These are phyloP conservation scores for Podaxis mareebaensis DNA, from an alignment of 768 basidiomycete species.

Conservation along the genomic window DNA sequence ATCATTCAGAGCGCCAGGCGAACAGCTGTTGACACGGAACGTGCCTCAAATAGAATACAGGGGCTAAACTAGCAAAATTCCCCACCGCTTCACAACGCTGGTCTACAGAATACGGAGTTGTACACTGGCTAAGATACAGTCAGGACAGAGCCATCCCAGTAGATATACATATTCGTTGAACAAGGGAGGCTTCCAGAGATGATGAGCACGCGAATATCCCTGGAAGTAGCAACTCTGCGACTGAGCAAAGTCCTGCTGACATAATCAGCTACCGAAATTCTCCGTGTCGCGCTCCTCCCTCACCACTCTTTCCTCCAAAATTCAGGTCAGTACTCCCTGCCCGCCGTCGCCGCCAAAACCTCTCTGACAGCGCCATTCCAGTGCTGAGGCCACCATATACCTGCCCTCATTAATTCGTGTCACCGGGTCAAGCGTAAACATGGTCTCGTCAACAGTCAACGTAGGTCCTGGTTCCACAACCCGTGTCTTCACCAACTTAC, in stretches of 20 bases:
- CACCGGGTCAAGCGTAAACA: slow-evolving; percentile 36
- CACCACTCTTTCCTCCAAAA: slow-evolving; percentile 31
- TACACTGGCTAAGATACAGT: not conserved
- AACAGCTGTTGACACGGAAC: slow-evolving; percentile 2
- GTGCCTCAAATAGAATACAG: slow-evolving; percentile 17
- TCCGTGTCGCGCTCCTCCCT: slow-evolving; percentile 32
- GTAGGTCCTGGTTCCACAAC: slow-evolving; percentile 41
- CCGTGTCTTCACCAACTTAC: slow-evolving; percentile 14
- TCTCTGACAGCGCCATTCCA: not conserved
- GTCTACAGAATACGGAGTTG: not conserved
- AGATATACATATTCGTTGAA: not conserved
- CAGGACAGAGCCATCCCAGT: not conserved
- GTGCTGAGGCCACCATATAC: slow-evolving; percentile 26
- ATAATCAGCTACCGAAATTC: slow-evolving; percentile 46
- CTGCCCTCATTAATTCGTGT: slow-evolving; percentile 28
- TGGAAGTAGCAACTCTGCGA: not conserved
- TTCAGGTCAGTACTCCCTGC: slow-evolving; percentile 29
- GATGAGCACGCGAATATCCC: not conserved
- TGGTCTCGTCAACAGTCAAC: slow-evolving; percentile 78
- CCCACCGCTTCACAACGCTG: not conserved
- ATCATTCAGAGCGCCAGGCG: slow-evolving; percentile 3
- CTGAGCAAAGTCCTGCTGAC: slow-evolving; percentile 27
- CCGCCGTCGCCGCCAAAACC: slow-evolving; percentile 2
- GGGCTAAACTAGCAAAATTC: not conserved
- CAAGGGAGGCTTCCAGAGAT: no score